These are phyloP conservation scores for Sophora flavescens DNA, from an alignment of 306 rosid genomes.

Conservation along the genomic window DNA sequence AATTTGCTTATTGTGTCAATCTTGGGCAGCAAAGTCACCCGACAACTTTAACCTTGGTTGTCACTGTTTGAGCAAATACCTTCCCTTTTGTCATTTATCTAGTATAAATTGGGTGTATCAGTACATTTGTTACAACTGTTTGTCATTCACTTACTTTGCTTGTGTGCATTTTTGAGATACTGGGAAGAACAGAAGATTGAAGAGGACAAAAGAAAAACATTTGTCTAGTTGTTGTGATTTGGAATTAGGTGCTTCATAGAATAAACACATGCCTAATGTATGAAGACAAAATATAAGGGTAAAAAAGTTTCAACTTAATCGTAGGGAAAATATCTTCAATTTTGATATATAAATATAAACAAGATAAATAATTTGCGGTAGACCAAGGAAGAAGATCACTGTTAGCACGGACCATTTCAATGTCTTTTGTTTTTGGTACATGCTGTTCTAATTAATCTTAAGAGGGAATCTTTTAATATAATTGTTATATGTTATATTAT, in stretches of 20 bases:
- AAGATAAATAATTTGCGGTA: neutral
- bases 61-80: neutral
- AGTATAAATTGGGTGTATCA: neutral
- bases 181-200: slow-evolving; percentile 18
- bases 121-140: neutral
- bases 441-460: neutral
- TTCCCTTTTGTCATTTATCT: slow-evolving; percentile 1
- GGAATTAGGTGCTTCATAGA: slow-evolving; percentile 3
- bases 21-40: neutral
- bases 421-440: neutral
- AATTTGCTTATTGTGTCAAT: neutral
- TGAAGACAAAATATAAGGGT: neutral
- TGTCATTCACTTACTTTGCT: slow-evolving; percentile 2
- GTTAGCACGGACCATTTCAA: neutral
- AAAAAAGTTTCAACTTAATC: neutral
- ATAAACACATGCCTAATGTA: neutral
- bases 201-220: neutral
- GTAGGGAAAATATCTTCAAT: neutral
- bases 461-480: neutral
- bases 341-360: neutral
- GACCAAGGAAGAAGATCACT: slow-evolving; percentile 4
- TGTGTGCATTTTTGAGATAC: neutral
- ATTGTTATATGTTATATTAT: neutral
- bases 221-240: slow-evolving; percentile 15
- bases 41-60: neutral